Base-by-base conservation (phyloP, 177 flowering plant species). In the Viscum album region DNA sequence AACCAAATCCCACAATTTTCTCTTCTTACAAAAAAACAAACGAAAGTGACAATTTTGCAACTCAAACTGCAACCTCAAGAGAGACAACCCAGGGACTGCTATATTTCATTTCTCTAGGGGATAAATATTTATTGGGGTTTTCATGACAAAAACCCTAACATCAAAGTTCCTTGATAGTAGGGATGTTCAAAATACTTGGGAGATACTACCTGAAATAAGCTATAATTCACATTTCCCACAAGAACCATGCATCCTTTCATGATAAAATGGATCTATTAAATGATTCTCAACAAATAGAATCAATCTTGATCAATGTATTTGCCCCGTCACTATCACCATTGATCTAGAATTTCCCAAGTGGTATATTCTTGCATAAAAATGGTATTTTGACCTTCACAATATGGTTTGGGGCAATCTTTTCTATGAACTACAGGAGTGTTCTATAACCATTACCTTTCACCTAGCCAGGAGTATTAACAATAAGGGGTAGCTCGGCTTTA, bases 391-490 rank as follows among this genome's bases (percentile, higher is more conserved):
- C 83, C 80, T 92, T 88, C 66, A 95, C 89, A 71, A 95, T 89
- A 78, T 92, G 99, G 3, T 88, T 82, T 30, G 97, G 92, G 81
- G 82, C 69, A 64, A 89, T 84, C 71, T 85, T 73, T 45, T 73
- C 83, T 75, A 95, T 52, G 87, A 89, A 84, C 52, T 86, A 84
- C 71, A 90, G 91, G 78, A 95, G 76, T 63, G 83, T 72, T 39
- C 86, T 87, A 81, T 83, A 88, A 68, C 97, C 99, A 75, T 88
- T 76, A 72, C 97, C 99, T 88, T 95, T 92, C 50, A 95, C 92
- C 97, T 97, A 92, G 72, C 99, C 99, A 73, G 97, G 83, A 52
- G 99, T 95, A 70, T 95, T 92, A 56, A 95, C 79, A 71, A 95
- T 80, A 65, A 92, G 89, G 68, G 99, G 97, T 75, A 89, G 50